These are phyloP conservation scores for Phytophthora quininea DNA, from an alignment of 352 stramenopile species.

Conservation along the genomic window DNA sequence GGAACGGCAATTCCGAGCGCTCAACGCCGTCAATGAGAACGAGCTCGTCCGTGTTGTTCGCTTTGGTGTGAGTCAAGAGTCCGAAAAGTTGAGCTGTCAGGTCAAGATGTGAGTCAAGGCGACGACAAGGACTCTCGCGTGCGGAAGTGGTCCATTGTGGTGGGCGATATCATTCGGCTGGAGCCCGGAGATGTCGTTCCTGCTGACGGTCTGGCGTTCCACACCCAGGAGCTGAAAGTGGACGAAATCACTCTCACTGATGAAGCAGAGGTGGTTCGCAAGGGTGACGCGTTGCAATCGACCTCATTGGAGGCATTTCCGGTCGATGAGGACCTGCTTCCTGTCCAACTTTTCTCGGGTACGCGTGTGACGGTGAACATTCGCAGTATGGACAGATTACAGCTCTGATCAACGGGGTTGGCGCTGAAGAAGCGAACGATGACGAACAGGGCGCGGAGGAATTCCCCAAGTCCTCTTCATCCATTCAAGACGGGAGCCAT, in stretches of 20 bases:
- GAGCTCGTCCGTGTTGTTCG: constrained; percentile 72
- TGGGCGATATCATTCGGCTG: constrained; percentile 84
- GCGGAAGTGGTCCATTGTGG: constrained; percentile 75
- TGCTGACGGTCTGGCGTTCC: constrained; percentile 83
- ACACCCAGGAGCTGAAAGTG: constrained; percentile 77
- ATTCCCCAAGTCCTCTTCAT: not conserved
- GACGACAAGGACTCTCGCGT: constrained; percentile 41
- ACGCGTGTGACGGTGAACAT: constrained; percentile 89
- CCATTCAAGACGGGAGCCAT: constrained; percentile 46
- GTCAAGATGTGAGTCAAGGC: not conserved
- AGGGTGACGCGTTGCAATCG: constrained; percentile 68
- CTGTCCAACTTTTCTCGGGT: constrained; percentile 73
- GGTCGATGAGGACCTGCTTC: constrained; percentile 6
- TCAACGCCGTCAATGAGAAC: constrained; percentile 79
- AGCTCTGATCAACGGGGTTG: constrained; percentile 53
- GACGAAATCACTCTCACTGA: constrained; percentile 90
- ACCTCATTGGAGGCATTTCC: not conserved
- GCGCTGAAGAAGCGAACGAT: constrained; percentile 8
- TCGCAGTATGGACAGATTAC: constrained; percentile 91
- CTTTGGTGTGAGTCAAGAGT: constrained; percentile 21
- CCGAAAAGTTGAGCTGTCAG: not conserved
- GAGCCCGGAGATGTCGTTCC: constrained; percentile 85
- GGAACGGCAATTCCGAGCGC: constrained; percentile 83
- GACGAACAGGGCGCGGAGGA: constrained; percentile 22
- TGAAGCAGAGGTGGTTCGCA: constrained; percentile 83